phyloP scores from a whole-genome alignment of 345 rosid genomes.

The Melaleuca alternifolia region DNA sequence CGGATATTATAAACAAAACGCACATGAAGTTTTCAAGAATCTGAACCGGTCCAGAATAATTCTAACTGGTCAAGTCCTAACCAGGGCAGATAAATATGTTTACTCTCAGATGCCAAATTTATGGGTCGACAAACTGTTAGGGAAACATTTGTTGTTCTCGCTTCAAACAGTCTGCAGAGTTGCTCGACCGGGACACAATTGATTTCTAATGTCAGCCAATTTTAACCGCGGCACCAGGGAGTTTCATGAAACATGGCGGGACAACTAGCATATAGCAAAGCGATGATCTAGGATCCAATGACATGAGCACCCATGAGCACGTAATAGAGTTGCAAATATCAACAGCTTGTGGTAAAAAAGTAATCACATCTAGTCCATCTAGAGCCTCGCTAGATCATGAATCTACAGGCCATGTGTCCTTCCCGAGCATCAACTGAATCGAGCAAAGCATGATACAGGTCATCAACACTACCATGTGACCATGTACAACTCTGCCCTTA shows the following conservation, averaged over 20 bases:
- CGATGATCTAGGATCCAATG: background rate
- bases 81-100: background rate
- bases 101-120: background rate
- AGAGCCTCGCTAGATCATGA: background rate
- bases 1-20: background rate
- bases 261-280: background rate
- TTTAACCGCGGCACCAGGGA: background rate
- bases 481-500: background rate
- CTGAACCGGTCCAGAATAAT: background rate
- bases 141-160: background rate
- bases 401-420: background rate
- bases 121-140: background rate
- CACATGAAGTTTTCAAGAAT: background rate
- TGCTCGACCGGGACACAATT: background rate
- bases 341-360: background rate
- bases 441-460: background rate
- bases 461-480: background rate
- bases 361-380: background rate
- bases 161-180: background rate
- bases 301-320: background rate
- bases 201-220: background rate
- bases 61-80: background rate
- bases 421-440: background rate
- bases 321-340: background rate
- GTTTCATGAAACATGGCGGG: background rate